Evolutionary conservation across 23 red algal genomes (phyloP), one percentile per base, ranked within the genome.

Genomic region (Gracilariopsis chorda): DNA sequence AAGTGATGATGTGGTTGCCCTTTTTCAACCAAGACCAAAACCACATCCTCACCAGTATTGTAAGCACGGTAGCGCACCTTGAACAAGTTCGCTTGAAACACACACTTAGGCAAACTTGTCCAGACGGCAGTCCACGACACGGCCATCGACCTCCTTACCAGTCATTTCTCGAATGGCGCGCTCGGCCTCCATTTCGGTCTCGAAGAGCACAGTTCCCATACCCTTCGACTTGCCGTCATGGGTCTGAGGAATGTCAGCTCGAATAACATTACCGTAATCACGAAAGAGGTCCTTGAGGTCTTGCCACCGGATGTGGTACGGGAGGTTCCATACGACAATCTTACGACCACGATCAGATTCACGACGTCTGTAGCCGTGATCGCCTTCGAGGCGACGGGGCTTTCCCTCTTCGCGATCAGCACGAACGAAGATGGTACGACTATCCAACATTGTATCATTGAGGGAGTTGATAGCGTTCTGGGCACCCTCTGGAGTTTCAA

Each of bases 311-410:
- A 92, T 83, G 29, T 92, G 90, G 51, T 91, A 94, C 34, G 93
- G 97, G 79, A 99, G 71, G 77, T 99, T 99, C 97, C 90, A 92
- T 34, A 99, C 84, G 35, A 99, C 93, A 81, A 99, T 92, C 84
- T 99, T 99, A 51, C 97, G 76, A 21, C 97, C 92, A 63, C 90
- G 90, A 63, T 96, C 94, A 6, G 88, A 82, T 12, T 65, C 77
- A 46, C 93, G 85, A 19, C 92, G 81, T 33, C 81, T 78, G 46
- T 82, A 59, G 20, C 88, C 88, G 16, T 72, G 73, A 3, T 86
- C 80, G n/a, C 30, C 59, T 8, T 62, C 70, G 34, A 35, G 43
- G 53, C 79, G 56, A 56, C 80, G 61, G 23, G 92, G 69, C 87
- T 94, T 89, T 39, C 83, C 74, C 68, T 91, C 81, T 58, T 96